Evolutionary conservation across 225 moss, liverwort and hornwort genomes (phyloP), one percentile per base, ranked within the genome.

Genomic region (Marchantia paleacea): DNA sequence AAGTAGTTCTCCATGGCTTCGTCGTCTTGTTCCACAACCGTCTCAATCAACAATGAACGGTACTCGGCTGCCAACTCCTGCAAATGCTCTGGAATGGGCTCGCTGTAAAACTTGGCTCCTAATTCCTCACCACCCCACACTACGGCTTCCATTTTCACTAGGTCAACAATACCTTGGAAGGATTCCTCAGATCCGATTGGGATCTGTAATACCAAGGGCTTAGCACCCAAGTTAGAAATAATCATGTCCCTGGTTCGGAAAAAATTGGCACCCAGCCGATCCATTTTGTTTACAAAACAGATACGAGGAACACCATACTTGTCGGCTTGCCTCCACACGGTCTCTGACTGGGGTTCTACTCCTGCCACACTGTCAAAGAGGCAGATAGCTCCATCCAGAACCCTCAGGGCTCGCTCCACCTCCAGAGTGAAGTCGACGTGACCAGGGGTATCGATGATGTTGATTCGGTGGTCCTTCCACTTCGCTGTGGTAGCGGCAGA

Each of bases 241-340:
- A 97, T 97, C 97, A 97, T 97, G 86, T 97, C 97, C 22, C 89
- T 87, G 4, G 95, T 95, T 25, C 95, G 90, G 82, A 95, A 92
- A 75, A 97, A 97, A 82, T 97, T 90, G 28, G 97, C 93, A 77
- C 97, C 97, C 51, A 97, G 51, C 22, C 95, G 93, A 54, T 95
- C 95, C 95, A 95, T 97, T 85, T 97, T 97, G 89, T 97, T 97
- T 69, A 97, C 97, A 63, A 97, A 97, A 76, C 95, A 97, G 73
- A 93, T 95, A 50, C 97, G 89, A 7, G 97, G 97, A 63, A 97
- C 95, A 12, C 92, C 89, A 47, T 97, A 97, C 71, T 95, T 97
- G 72, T 97, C 93, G 20, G 95, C 97, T 82, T 95, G 95, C 54
- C 95, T 89, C 97, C 97, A 95, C 58, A 97, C 95, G 31, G 95